Percentiles rank a stretch among this genome's conserved stretches.
Conservation (phyloP, 768 basidiomycete species). For the Nidula microcarpa region DNA sequence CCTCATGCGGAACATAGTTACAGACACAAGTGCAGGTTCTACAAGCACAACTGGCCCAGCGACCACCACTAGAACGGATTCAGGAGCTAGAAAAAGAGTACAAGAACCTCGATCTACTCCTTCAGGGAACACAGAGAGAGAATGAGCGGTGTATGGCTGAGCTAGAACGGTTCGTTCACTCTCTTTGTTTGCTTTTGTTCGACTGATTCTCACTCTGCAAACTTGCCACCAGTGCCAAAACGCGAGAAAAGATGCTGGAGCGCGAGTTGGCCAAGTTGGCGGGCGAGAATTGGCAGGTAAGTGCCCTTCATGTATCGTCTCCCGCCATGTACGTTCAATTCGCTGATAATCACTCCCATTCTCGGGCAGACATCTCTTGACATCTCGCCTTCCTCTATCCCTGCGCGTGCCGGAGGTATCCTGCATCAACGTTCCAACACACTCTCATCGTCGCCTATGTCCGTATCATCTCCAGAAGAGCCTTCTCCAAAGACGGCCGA, state of each 20-base stretch:
- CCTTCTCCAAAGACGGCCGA: conserved; percentile 5
- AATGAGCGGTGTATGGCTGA: conserved; percentile 85
- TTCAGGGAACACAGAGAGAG: conserved; percentile 81
- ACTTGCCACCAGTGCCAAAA: conserved; percentile 41
- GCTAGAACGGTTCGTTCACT: conserved; percentile 55
- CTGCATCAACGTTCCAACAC: conserved; percentile 31
- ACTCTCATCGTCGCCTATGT: conserved; percentile 14
- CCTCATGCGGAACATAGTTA: conserved; percentile 36
- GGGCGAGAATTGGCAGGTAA: conserved; percentile 82
- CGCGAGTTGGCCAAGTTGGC: conserved; percentile 65
- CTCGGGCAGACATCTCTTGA: conserved; percentile 3
- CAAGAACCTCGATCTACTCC: conserved; percentile 68
- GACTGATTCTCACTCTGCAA: not conserved
- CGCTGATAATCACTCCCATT: not conserved
- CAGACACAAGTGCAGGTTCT: conserved; percentile 59
- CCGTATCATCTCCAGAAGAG: not conserved
- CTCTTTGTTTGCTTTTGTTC: not conserved
- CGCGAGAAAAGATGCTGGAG: conserved; percentile 77
- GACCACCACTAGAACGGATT: conserved; percentile 66
- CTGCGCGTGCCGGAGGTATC: conserved; percentile 3
- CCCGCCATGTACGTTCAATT: not conserved
- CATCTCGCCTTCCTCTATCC: conserved; percentile 5
- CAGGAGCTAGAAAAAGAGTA: conserved; percentile 70
- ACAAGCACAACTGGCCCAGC: conserved; percentile 60
- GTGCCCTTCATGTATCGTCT: conserved; percentile 6